Base-by-base conservation (phyloP, 2,329 filamentous ascomycete species). In the Arthrobotrys iridis region DNA sequence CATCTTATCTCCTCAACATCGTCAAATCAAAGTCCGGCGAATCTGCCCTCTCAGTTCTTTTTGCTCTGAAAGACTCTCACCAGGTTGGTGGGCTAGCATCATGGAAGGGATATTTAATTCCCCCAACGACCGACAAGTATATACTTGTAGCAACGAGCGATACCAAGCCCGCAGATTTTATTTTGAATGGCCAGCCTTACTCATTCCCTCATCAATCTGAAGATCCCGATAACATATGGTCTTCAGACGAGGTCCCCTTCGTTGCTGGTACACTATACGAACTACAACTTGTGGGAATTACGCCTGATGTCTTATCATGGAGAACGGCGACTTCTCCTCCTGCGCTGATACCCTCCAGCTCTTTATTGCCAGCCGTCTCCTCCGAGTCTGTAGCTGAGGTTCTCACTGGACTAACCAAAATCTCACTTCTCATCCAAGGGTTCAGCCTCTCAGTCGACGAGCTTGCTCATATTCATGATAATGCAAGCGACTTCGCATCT, bases 161-260 rank as follows among this genome's bases (percentile, higher is more conserved):
- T 11, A 52, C 48, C 6, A 52, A 35, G n/a, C 48, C 48, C 20
- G 24, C 48, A 2, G 48, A 52, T 33, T 52, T 52, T 20, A 13
- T 52, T 33, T 13, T 52, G 8, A 52, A 52, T 22, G 48, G 48
- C 8, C 48, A 52, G 26, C 48, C 48, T 13, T 52, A 33, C 48
- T 35, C 24, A 3, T 52, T 52, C 26, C 48, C 48, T 18, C 24
- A 52, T 18, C 48, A 52, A 33, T 52, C 48, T 6, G 48, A 52
- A 33, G 48, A 52, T n/a, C 48, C 48, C 15, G 18, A 18, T 11
- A 52, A 52, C n/a, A 52, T 52, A n/a, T 52, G 48, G 48, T 52
- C 48, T 8, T 52, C 48, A 20, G 26, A 52, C 15, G 48, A 52
- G 26, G 18, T 52, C 6, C 15, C 48, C 6, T 52, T 52, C n/a